phyloP scores from a whole-genome alignment of 2,329 filamentous ascomycete genomes.

The Orbilia javanica region DNA sequence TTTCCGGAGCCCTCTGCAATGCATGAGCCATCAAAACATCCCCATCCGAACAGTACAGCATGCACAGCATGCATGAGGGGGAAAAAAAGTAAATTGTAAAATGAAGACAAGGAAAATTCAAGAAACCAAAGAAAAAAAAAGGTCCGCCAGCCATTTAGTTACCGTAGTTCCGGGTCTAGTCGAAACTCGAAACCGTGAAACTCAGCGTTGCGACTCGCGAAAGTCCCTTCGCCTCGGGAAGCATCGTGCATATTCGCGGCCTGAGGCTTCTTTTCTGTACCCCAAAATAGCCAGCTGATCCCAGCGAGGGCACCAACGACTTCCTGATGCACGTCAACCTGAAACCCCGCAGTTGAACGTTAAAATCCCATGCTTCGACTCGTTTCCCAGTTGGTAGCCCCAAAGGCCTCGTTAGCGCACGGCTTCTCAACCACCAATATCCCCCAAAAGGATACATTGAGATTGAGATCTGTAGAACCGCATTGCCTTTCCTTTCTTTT shows the following conservation, averaged over 20 bases:
- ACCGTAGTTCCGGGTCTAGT: constrained; percentile 9
- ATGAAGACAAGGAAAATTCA: background rate
- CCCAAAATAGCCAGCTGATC: constrained; percentile 58
- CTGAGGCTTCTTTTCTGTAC: constrained; percentile 20
- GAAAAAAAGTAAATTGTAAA: background rate
- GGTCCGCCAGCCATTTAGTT: constrained; percentile 21
- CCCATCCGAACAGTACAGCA: constrained; percentile 7
- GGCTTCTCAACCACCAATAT: constrained; percentile 3
- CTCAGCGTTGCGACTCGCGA: constrained; percentile 44
- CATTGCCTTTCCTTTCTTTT: constrained; percentile 1
- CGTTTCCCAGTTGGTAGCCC: constrained; percentile 17
- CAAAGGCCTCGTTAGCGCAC: constrained; percentile 30
- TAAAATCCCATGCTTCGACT: constrained; percentile 7
- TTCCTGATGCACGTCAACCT: constrained; percentile 55
- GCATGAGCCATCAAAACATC: constrained; percentile 28
- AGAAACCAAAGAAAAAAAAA: background rate
- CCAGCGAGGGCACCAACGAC: constrained; percentile 21
- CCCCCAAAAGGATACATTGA: background rate
- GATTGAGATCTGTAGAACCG: background rate
- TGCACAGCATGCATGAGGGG: constrained; percentile 4
- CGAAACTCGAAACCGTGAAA: constrained; percentile 42
- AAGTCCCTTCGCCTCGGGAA: constrained; percentile 25
- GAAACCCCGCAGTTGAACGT: constrained; percentile 37
- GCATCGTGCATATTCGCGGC: constrained; percentile 26
- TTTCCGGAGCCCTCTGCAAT: constrained; percentile 13